Evolutionary conservation across 116 monocot species (phyloP).

Genomic region (Thalassia testudinum): DNA sequence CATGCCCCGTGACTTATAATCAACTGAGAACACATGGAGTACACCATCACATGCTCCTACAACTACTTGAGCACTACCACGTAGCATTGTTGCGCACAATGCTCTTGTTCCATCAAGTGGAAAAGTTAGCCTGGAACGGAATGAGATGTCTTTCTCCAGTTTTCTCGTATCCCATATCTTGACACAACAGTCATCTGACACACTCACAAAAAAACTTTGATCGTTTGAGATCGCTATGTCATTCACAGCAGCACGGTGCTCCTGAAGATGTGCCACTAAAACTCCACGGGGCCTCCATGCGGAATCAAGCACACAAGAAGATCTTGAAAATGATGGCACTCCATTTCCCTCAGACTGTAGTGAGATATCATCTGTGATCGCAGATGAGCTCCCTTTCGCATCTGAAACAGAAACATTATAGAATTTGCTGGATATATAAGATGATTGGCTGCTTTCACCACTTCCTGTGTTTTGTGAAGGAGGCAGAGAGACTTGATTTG

Average conservation of each 20-base stretch:
- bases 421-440: slow-evolving; percentile 39
- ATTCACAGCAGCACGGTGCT: slow-evolving; percentile 83
- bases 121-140: slow-evolving; percentile 89
- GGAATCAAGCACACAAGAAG: slow-evolving; percentile 32
- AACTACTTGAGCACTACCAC: slow-evolving; percentile 58
- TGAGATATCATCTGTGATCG: slow-evolving; percentile 36
- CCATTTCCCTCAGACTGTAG: slow-evolving; percentile 33
- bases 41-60: slow-evolving; percentile 68
- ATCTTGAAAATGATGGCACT: slow-evolving; percentile 36
- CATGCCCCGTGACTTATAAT: slow-evolving; percentile 63
- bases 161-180: slow-evolving; percentile 97
- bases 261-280: slow-evolving; percentile 86
- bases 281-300: slow-evolving; percentile 94
- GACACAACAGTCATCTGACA: slow-evolving; percentile 84
- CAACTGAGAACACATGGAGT: slow-evolving; percentile 80
- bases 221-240: slow-evolving; percentile 80
- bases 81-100: slow-evolving; percentile 67
- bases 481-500: slow-evolving; percentile 19
- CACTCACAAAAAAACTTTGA: slow-evolving; percentile 76
- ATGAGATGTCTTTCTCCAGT: slow-evolving; percentile 91
- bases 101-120: slow-evolving; percentile 48
- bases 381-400: slow-evolving; percentile 44
- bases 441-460: slow-evolving; percentile 37
- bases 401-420: slow-evolving; percentile 59
- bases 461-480: slow-evolving; percentile 15